A percentile compares a stretch with the other conserved stretches of the same genome.
These are phyloP conservation scores for Eimeria praecox DNA, from an alignment of 169 alveolate species.

Conservation along the genomic window DNA sequence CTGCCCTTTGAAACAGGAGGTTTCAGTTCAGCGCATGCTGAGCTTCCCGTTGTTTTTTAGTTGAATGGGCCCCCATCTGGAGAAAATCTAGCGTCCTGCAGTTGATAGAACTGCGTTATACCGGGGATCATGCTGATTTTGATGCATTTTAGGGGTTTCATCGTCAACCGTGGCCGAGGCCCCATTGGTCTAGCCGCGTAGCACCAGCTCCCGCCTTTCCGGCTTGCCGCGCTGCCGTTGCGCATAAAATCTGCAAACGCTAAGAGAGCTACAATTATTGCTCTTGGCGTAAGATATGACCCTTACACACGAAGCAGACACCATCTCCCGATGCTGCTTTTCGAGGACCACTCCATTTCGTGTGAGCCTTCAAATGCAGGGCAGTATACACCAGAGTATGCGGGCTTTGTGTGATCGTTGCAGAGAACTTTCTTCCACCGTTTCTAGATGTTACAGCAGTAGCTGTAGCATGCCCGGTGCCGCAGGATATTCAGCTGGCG, in stretches of 20 bases:
- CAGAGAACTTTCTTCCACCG: not conserved
- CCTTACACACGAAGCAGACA: not conserved
- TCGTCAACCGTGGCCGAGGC: not conserved
- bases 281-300: not conserved
- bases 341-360: not conserved
- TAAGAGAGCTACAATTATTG: not conserved
- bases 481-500: not conserved
- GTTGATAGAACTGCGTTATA: not conserved
- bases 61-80: not conserved
- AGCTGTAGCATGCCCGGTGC: slow-evolving; percentile 14
- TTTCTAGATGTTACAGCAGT: not conserved
- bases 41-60: not conserved
- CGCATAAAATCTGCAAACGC: not conserved
- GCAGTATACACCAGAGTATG: not conserved
- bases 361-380: not conserved
- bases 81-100: not conserved
- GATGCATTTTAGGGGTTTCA: not conserved
- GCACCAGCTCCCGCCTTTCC: not conserved
- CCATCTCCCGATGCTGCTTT: not conserved
- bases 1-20: not conserved
- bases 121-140: not conserved
- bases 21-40: not conserved
- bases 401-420: not conserved
- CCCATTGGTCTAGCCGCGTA: not conserved
- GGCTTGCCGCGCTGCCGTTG: not conserved